These are phyloP conservation scores for Alternaria panax DNA, from an alignment of 2,329 filamentous ascomycete genomes.

Conservation along the genomic window DNA sequence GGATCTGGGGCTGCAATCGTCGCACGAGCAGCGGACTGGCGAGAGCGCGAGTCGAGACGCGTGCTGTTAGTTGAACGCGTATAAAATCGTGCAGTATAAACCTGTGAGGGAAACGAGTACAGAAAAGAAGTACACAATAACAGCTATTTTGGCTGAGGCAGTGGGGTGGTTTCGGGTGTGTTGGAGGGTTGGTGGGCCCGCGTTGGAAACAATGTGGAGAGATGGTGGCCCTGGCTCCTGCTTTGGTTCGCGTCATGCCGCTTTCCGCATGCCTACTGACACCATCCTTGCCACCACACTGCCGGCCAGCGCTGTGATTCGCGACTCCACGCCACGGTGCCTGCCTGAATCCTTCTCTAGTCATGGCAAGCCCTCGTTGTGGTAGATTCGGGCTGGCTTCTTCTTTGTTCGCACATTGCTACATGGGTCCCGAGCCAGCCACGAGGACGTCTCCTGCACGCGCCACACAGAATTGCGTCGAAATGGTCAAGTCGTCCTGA, in stretches of 20 bases:
- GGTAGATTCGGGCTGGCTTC: not conserved
- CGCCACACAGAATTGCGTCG: not conserved
- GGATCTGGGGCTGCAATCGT: constrained; percentile 2
- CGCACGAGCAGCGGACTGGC: not conserved
- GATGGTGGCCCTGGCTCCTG: constrained; percentile 15
- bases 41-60: not conserved
- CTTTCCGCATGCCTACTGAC: constrained; percentile 3
- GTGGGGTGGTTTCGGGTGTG: constrained; percentile 5
- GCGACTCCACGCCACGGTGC: constrained; percentile 3
- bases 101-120: not conserved
- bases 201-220: constrained; percentile 17
- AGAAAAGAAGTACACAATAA: not conserved
- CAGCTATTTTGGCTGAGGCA: not conserved
- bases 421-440: not conserved
- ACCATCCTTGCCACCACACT: constrained; percentile 8
- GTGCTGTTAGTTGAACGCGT: not conserved
- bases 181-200: constrained; percentile 9
- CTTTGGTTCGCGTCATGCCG: constrained; percentile 12
- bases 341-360: constrained; percentile 5
- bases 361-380: not conserved
- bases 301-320: constrained; percentile 7
- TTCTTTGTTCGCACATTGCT: not conserved
- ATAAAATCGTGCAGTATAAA: not conserved
- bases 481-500: not conserved
- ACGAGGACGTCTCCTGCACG: not conserved